Base-by-base conservation (phyloP, 2,329 filamentous ascomycete genomes). In the Trichoderma atrobrunneum region DNA sequence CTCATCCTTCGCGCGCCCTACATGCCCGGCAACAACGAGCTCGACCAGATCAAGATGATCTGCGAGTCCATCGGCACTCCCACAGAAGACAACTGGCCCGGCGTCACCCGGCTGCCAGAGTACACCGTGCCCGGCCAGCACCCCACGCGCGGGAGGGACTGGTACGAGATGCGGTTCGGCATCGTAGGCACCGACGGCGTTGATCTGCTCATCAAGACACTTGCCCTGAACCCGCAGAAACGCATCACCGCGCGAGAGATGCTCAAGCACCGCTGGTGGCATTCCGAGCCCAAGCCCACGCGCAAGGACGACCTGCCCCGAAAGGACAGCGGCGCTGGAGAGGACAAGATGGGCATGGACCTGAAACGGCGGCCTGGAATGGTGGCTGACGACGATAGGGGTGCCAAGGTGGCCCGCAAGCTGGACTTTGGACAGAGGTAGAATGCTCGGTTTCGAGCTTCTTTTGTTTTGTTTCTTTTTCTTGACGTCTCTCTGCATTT, bases 51-150 rank as follows among this genome's bases (percentile, higher is more conserved):
- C 75, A 87, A 89, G 72, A 88, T 95, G 76, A 97, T 98, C 74
- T 94, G 91, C 79, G 90, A 94, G 78, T 90, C 91, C 69, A 90
- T 98, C 74, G 96, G 96, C 72, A 97, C 94, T 0, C 96, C 96
- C 0, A 96, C 90, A 5, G 96, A 99, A 79, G 93, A 96, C 18
- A 95, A 94, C 80, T 99, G 96, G 96, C 95, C 96, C 1, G 95
- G 95, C 32, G 95, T 99, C 8, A 90, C 90, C 5, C 90, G 90
- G 74, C 85, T 99, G 12, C 90, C 91, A 16, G 91, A 91, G 73
- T 99, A 96, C 82, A 89, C 94, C n/a, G 88, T 92, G 1, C 87
- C 91, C 1, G 88, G 89, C 6, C 84, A 88, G 71, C 86, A 90
- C 74, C 84, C 89, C 76, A 76, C 93, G 81, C 88, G 89, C 74